A percentile compares a stretch with the other conserved stretches of the same genome.
Evolutionary conservation across 2,329 filamentous ascomycete species (phyloP).

Genomic region (Sclerotinia sclerotiorum): DNA sequence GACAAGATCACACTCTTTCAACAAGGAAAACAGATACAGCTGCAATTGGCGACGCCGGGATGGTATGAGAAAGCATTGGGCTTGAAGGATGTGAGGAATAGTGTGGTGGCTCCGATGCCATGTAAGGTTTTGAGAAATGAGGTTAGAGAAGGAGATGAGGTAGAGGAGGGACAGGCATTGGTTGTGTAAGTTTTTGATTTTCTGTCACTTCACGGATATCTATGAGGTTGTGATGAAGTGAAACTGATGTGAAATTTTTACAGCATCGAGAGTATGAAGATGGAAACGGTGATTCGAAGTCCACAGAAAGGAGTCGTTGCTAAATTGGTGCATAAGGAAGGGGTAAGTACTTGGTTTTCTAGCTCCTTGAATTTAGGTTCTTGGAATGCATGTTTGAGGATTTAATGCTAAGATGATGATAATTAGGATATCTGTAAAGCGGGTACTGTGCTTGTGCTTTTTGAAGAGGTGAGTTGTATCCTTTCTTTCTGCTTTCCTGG

Average conservation of each 20-base stretch:
- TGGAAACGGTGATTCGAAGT: conserved; percentile 81
- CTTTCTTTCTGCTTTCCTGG: too few species aligned
- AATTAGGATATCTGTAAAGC: conserved; percentile 73
- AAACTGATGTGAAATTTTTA: conserved; percentile 33
- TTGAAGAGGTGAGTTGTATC: conserved; percentile 52
- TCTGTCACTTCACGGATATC: conserved; percentile 21
- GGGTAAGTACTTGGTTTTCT: conserved; percentile 54
- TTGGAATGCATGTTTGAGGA: background rate
- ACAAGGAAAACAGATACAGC: conserved; percentile 58
- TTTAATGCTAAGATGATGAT: conserved; percentile 9
- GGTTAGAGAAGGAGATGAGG: conserved; percentile 75
- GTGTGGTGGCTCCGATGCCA: conserved; percentile 91
- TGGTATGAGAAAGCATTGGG: conserved; percentile 91
- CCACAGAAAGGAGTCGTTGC: conserved; percentile 71
- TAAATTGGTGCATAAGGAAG: conserved; percentile 71
- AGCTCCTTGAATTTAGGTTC: background rate
- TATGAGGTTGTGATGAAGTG: background rate
- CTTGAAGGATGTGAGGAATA: conserved; percentile 75
- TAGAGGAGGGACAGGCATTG: conserved; percentile 81
- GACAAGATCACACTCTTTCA: conserved; percentile 76
- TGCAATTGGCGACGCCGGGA: conserved; percentile 59
- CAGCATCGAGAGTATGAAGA: conserved; percentile 85
- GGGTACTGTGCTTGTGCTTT: conserved; percentile 71
- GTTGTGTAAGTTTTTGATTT: conserved; percentile 64
- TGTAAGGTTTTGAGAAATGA: conserved; percentile 94